Conservation (phyloP, 192 early-diverging fungal species). For the Pilaira anomala region DNA sequence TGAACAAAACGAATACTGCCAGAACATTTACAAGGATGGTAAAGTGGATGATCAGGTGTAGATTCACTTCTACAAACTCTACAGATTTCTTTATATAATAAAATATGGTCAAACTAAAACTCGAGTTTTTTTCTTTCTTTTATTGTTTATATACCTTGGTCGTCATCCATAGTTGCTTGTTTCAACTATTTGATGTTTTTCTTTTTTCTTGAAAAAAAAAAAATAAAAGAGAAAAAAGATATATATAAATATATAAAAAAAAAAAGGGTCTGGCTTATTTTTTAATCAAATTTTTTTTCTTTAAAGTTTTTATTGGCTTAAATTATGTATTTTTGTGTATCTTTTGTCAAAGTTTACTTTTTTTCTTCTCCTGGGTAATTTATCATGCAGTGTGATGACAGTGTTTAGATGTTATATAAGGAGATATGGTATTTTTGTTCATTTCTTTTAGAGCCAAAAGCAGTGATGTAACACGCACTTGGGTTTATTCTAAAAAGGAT, state of each 20-base stretch:
- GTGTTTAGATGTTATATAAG: no score
- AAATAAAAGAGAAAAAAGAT: not conserved
- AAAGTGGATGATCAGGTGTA: slow-evolving; percentile 80
- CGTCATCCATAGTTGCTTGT: slow-evolving; percentile 15
- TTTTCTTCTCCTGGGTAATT: no score
- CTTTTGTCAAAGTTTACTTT: no score
- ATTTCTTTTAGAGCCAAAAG: no score
- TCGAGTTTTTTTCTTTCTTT: no score
- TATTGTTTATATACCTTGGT: slow-evolving; percentile 11
- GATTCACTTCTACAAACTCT: slow-evolving; percentile 78
- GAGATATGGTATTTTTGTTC: no score
- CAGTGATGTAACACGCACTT: no score
- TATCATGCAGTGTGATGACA: no score
- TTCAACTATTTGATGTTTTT: not conserved
- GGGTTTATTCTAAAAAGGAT: no score
- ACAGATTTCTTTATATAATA: slow-evolving; percentile 56
- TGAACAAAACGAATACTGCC: slow-evolving; percentile 96
- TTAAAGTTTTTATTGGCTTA: no score
- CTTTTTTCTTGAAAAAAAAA: not conserved
- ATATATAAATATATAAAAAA: not conserved
- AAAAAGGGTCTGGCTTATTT: not conserved
- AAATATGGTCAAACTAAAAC: not conserved
- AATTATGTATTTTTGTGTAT: no score
- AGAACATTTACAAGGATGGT: slow-evolving; percentile 93
- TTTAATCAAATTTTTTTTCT: no score